Percentiles rank a stretch among this genome's conserved stretches.
Conservation (phyloP, 2,329 filamentous ascomycete species). For the Fusarium luffae region DNA sequence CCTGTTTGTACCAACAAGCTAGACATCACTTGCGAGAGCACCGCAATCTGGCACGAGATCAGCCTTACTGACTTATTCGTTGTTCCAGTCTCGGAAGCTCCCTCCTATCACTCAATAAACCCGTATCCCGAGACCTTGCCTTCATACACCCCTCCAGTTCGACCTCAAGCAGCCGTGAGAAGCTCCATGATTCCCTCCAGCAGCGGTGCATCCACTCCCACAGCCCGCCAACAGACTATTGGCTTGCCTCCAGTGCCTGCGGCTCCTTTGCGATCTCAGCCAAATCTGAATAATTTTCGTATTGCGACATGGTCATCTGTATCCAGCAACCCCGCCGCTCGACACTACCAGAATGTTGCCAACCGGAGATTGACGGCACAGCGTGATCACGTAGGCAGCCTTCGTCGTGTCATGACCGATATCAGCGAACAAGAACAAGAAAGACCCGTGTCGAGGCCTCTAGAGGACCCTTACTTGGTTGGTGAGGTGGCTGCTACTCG, state of each 20-base stretch:
- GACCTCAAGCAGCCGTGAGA: slow-evolving; percentile 26
- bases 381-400: slow-evolving; percentile 48
- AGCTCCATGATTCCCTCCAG: slow-evolving; percentile 37
- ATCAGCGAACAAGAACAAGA: slow-evolving; percentile 33
- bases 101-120: slow-evolving; percentile 70
- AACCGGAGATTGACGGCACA: slow-evolving; percentile 66
- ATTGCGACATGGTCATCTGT: slow-evolving; percentile 71
- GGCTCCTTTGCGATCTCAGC: slow-evolving; percentile 51
- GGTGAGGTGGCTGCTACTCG: slow-evolving; percentile 71
- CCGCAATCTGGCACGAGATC: slow-evolving; percentile 30
- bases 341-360: slow-evolving; percentile 73
- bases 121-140: slow-evolving; percentile 61
- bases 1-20: slow-evolving; percentile 18
- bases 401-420: slow-evolving; percentile 40
- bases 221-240: slow-evolving; percentile 50
- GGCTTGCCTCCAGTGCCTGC: slow-evolving; percentile 65
- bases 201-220: slow-evolving; percentile 43
- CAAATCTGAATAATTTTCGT: slow-evolving; percentile 64
- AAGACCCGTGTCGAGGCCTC: slow-evolving; percentile 55
- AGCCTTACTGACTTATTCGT: slow-evolving; percentile 31
- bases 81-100: slow-evolving; percentile 68
- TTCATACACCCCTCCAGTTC: slow-evolving; percentile 58
- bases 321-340: slow-evolving; percentile 63
- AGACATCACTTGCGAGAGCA: slow-evolving; percentile 7
- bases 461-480: slow-evolving; percentile 75